Evolutionary conservation across 345 rosid species (phyloP).

Genomic region (Corymbia maculata): DNA sequence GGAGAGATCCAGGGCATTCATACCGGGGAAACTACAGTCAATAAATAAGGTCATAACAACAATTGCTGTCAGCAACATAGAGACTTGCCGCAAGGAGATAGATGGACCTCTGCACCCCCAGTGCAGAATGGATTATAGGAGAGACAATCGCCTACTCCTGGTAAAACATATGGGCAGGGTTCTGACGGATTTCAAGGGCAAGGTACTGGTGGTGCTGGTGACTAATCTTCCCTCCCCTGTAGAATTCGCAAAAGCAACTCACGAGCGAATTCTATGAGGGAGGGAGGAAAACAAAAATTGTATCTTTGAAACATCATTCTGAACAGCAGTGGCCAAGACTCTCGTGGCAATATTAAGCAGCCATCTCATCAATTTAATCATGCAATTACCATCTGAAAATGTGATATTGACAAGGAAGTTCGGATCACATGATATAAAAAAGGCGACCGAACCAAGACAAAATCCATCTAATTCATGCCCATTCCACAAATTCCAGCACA

Average conservation of each 20-base stretch:
- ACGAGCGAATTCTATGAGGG: too few species aligned
- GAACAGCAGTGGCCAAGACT: background rate
- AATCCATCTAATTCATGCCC: too few species aligned
- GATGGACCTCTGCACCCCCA: background rate
- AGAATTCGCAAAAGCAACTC: too few species aligned
- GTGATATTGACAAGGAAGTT: too few species aligned
- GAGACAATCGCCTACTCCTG: conserved; percentile 13
- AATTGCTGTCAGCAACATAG: conserved; percentile 15
- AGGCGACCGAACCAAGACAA: too few species aligned
- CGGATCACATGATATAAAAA: too few species aligned
- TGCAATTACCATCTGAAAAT: background rate
- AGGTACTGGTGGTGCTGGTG: background rate
- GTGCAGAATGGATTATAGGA: background rate
- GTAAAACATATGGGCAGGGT: conserved; percentile 8
- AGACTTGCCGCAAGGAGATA: conserved; percentile 24
- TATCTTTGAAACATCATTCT: background rate
- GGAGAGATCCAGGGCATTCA: background rate
- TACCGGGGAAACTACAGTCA: conserved; percentile 23
- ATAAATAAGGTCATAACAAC: conserved; percentile 27
- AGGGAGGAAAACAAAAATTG: background rate
- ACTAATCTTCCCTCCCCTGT: too few species aligned
- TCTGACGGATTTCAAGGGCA: background rate
- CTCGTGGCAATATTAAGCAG: background rate
- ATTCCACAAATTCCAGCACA: too few species aligned
- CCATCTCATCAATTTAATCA: background rate